Conservation (phyloP, 1,139 yeast genomes). For the Blastobotrys capitulatus region DNA sequence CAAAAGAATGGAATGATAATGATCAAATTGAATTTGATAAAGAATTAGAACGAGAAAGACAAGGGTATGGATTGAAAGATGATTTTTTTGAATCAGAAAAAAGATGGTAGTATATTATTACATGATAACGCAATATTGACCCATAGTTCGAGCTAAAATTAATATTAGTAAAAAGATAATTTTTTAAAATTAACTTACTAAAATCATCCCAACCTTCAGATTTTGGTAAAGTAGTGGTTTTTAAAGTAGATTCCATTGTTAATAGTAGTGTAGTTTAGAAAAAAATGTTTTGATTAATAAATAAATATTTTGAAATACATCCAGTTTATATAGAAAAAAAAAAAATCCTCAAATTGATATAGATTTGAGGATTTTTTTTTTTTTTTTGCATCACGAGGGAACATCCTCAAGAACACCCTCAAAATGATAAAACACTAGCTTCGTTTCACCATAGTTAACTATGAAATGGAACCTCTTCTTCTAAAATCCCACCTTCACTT, state of each 20-base stretch:
- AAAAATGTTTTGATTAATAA: too few species aligned
- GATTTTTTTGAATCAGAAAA: conserved; percentile 32
- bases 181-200: neutral
- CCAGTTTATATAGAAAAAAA: too few species aligned
- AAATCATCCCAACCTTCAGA: conserved; percentile 1
- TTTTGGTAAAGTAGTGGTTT: neutral
- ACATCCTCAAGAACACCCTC: too few species aligned
- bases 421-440: too few species aligned
- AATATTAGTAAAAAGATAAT: neutral
- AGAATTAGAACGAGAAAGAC: conserved; percentile 28
- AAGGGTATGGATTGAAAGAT: conserved; percentile 24
- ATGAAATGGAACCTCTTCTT: conserved; percentile 19
- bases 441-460: too few species aligned
- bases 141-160: neutral
- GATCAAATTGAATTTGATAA: conserved; percentile 29
- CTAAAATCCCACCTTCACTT: conserved; percentile 15
- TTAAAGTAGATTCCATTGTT: neutral
- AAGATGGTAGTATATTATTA: conserved; percentile 23
- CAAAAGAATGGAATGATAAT: conserved; percentile 7
- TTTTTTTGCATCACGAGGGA: too few species aligned
- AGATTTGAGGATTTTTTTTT: too few species aligned
- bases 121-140: conserved; percentile 1
- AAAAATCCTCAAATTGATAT: too few species aligned
- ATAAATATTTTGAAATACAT: too few species aligned
- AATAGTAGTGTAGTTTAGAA: neutral